Percentiles rank a stretch among this genome's conserved stretches.
Evolutionary conservation across 2,329 filamentous ascomycete species (phyloP).

Genomic region (Colletotrichum navitas): DNA sequence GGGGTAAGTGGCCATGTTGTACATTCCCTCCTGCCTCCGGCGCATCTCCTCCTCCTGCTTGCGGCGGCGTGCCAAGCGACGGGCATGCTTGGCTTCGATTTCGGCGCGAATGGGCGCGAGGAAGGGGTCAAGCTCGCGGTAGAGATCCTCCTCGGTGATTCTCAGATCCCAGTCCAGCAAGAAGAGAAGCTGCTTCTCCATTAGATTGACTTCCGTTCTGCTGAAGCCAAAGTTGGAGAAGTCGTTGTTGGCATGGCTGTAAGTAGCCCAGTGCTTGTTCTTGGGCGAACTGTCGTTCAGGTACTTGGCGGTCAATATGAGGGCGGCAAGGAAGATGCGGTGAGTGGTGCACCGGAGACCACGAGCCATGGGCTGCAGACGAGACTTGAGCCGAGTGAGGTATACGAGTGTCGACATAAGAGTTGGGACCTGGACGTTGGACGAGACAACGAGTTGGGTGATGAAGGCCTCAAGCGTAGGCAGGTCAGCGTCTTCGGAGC

Average conservation of each 20-base stretch:
- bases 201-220: conserved; percentile 95
- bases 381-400: conserved; percentile 83
- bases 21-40: conserved; percentile 54
- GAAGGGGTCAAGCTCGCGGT: conserved; percentile 88
- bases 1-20: conserved; percentile 53
- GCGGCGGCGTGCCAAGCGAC: conserved; percentile 63
- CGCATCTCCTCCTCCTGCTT: conserved; percentile 57
- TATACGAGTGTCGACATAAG: conserved; percentile 98
- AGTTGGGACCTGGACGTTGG: conserved; percentile 96
- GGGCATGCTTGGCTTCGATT: conserved; percentile 63
- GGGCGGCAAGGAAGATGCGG: conserved; percentile 92
- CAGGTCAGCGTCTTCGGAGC: conserved; percentile 66
- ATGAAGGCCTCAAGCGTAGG: conserved; percentile 94
- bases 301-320: conserved; percentile 94
- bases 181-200: conserved; percentile 98
- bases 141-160: conserved; percentile 87
- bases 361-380: conserved; percentile 93
- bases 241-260: conserved; percentile 81
- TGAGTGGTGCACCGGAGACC: conserved; percentile 97
- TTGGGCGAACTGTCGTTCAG: conserved; percentile 98
- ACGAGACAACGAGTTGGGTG: conserved; percentile 87
- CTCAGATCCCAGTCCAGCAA: conserved; percentile 94
- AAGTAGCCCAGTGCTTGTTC: conserved; percentile 99
- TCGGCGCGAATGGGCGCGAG: conserved; percentile 83
- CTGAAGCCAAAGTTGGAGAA: conserved; percentile 86